Conservation (phyloP, 2,329 filamentous ascomycete species). For the Sporothrix globosa region DNA sequence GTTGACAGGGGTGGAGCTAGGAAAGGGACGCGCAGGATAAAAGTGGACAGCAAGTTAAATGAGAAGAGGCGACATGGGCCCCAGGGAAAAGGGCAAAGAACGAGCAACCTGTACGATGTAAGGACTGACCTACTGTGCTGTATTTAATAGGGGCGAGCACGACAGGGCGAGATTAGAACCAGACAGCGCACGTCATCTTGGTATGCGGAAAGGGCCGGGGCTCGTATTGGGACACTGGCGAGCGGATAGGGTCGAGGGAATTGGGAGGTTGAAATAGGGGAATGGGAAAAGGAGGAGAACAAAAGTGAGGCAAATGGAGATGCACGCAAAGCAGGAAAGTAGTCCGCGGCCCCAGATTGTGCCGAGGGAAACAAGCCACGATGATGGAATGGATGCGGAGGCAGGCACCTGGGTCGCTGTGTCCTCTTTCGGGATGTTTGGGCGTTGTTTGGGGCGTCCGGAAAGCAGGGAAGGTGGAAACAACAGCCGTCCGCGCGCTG, state of each 20-base stretch:
- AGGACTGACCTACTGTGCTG: not conserved
- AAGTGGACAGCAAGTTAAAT: conserved; percentile 33
- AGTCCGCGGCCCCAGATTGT: conserved; percentile 9
- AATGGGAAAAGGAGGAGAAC: conserved; percentile 5
- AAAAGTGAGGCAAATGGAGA: conserved; percentile 31
- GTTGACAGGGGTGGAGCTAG: conserved; percentile 30
- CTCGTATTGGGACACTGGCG: not conserved
- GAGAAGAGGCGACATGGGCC: conserved; percentile 23
- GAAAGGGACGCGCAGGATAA: conserved; percentile 30
- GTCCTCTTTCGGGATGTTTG: conserved; percentile 6
- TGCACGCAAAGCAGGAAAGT: conserved; percentile 20
- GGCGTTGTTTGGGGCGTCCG: conserved; percentile 23
- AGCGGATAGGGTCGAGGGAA: not conserved
- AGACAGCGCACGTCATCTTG: conserved; percentile 34
- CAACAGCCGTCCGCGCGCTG: conserved; percentile 13
- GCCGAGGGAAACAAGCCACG: conserved; percentile 27
- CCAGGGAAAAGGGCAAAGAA: not conserved
- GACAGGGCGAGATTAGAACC: conserved; percentile 16
- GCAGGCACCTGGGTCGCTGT: not conserved
- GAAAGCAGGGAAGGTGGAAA: conserved; percentile 24
- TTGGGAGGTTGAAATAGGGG: not conserved
- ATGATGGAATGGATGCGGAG: conserved; percentile 29
- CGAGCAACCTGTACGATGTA: not conserved
- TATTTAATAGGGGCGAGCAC: conserved; percentile 6
- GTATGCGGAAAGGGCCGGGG: not conserved